Conservation (phyloP, 805 yeast genomes). For the Metschnikowia santaceciliae region DNA sequence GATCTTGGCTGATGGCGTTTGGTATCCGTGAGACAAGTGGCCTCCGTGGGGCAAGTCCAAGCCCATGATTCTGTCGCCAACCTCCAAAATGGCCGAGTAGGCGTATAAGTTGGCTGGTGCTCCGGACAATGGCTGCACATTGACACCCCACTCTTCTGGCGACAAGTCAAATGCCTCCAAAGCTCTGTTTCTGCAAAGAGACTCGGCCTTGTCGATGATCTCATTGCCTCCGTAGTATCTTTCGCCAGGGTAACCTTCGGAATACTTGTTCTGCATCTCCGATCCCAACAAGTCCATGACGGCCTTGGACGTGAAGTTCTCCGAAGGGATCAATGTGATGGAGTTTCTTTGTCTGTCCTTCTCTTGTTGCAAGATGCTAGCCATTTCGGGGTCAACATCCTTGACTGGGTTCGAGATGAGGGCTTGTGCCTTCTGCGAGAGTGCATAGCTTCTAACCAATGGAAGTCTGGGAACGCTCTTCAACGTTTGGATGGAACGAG, state of each 20-base stretch:
- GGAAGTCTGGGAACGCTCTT: slow-evolving; percentile 17
- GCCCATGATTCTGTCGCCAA: slow-evolving; percentile 95
- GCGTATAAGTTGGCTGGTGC: slow-evolving; percentile 95
- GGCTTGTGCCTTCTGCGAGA: slow-evolving; percentile 61
- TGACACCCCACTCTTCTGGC: slow-evolving; percentile 91
- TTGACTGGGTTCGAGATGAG: slow-evolving; percentile 58
- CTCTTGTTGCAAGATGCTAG: slow-evolving; percentile 70
- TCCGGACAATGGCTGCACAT: slow-evolving; percentile 92
- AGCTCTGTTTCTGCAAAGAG: slow-evolving; percentile 88
- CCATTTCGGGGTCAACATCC: slow-evolving; percentile 84
- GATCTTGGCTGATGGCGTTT: slow-evolving; percentile 83
- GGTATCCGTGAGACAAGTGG: slow-evolving; percentile 96
- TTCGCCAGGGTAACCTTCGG: slow-evolving; percentile 98
- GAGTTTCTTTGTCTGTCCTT: slow-evolving; percentile 85
- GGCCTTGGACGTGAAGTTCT: slow-evolving; percentile 91
- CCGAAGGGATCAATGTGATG: slow-evolving; percentile 89
- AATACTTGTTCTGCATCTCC: slow-evolving; percentile 95
- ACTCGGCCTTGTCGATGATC: slow-evolving; percentile 87
- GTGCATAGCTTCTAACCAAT: slow-evolving; percentile 47
- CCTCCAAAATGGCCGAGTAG: slow-evolving; percentile 82
- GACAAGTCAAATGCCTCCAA: slow-evolving; percentile 74
- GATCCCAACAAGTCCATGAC: slow-evolving; percentile 94
- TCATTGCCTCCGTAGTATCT: slow-evolving; percentile 98
- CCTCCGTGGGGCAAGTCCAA: slow-evolving; percentile 98
- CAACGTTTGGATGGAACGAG: slow-evolving; percentile 26